A percentile compares a stretch with the other conserved stretches of the same genome.
phyloP scores from a whole-genome alignment of 257 asterid genomes.

The Buddleja alternifolia region DNA sequence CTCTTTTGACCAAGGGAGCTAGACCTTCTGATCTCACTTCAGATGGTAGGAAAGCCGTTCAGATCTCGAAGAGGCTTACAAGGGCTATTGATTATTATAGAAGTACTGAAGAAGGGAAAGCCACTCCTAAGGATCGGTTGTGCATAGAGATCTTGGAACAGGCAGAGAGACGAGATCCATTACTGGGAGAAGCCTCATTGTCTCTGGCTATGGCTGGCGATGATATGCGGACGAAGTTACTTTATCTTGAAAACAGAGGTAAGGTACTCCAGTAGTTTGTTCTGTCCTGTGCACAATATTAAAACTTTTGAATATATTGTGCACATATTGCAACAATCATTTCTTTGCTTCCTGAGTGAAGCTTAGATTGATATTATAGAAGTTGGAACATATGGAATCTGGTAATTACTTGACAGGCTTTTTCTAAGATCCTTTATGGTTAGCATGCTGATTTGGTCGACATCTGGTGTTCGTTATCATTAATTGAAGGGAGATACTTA shows the following conservation, averaged over 20 bases:
- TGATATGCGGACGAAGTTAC: slow-evolving; percentile 74
- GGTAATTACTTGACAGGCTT: neutral
- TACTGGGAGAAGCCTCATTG: slow-evolving; percentile 88
- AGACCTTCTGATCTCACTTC: slow-evolving; percentile 86
- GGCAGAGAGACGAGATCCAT: slow-evolving; percentile 90
- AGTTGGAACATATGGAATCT: neutral
- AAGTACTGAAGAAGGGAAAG: slow-evolving; percentile 70
- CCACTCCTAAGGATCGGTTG: slow-evolving; percentile 79
- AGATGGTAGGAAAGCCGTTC: slow-evolving; percentile 94
- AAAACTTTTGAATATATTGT: neutral
- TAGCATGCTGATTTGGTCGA: neutral
- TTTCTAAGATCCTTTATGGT: neutral
- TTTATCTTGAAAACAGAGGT: slow-evolving; percentile 97
- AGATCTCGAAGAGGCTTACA: slow-evolving; percentile 87
- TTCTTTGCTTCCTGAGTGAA: slow-evolving; percentile 6
- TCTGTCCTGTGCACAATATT: neutral
- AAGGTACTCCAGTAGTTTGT: slow-evolving; percentile 17
- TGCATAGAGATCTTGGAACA: slow-evolving; percentile 97
- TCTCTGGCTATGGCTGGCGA: slow-evolving; percentile 98
- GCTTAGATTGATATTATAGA: slow-evolving; percentile 1
- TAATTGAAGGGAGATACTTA: slow-evolving; percentile 10
- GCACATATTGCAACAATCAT: neutral
- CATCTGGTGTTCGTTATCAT: neutral
- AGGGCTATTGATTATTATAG: slow-evolving; percentile 67
- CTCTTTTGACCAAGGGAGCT: slow-evolving; percentile 94